These are phyloP conservation scores for Dryadomyces quercus-mongolicae DNA, from an alignment of 2,329 filamentous ascomycete species.

Conservation along the genomic window DNA sequence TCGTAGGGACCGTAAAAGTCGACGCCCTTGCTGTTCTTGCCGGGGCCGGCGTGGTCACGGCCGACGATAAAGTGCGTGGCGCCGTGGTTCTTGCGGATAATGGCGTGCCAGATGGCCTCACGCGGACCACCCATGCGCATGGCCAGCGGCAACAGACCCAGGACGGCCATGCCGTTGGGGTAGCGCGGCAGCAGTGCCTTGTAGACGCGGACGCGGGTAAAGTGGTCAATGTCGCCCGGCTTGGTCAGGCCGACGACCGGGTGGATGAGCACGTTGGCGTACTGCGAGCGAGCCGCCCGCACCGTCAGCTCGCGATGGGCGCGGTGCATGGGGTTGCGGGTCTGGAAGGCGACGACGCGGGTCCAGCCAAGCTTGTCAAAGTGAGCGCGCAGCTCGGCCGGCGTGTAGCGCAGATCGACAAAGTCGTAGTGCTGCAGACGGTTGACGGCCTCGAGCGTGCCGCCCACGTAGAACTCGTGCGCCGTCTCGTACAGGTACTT, in stretches of 20 bases:
- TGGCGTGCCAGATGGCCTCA: conserved; percentile 98
- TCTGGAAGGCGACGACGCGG: conserved; percentile 97
- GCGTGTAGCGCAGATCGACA: conserved; percentile 89
- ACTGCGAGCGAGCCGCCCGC: conserved; percentile 85
- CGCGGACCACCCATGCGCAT: conserved; percentile 99
- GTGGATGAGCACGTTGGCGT: conserved; percentile 98
- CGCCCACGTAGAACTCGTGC: conserved; percentile 85
- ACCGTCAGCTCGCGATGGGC: conserved; percentile 97
- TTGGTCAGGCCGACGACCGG: conserved; percentile 97
- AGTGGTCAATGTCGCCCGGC: conserved; percentile 98
- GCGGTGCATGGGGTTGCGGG: conserved; percentile 97
- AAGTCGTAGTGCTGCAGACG: conserved; percentile 98
- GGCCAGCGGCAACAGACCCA: conserved; percentile 86
- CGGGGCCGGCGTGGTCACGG: conserved; percentile 93
- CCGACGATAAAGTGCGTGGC: conserved; percentile 99
- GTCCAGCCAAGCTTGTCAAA: conserved; percentile 99
- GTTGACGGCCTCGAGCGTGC: conserved; percentile 91
- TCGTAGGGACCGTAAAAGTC: conserved; percentile 99
- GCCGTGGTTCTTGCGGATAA: conserved; percentile 99
- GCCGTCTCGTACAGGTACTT: conserved; percentile 75
- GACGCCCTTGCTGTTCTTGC: conserved; percentile 93
- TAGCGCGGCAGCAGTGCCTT: conserved; percentile 92
- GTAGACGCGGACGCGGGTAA: conserved; percentile 97
- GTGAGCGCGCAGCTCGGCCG: conserved; percentile 85
- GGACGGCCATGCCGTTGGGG: conserved; percentile 96